These are phyloP conservation scores for Cercospora sojina DNA, from an alignment of 2,329 filamentous ascomycete species.

Conservation along the genomic window DNA sequence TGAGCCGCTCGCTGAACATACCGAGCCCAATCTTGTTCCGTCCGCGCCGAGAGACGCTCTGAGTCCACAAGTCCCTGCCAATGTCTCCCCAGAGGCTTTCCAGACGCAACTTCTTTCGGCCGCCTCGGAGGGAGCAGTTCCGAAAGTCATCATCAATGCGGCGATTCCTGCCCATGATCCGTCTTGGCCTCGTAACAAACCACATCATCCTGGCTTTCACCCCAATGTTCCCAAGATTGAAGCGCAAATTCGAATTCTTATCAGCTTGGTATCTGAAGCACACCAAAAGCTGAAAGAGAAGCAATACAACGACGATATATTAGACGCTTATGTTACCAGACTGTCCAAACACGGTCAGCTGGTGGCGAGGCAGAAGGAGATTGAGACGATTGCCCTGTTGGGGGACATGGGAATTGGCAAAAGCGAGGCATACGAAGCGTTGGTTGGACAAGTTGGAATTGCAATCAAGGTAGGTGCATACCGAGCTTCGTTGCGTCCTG, in stretches of 20 bases:
- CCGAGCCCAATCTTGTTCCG: neutral
- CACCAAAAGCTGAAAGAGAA: neutral
- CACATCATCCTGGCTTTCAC: slow-evolving; percentile 6
- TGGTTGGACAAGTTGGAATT: neutral
- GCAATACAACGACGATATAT: neutral
- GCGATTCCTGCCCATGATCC: neutral
- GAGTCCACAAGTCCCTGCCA: neutral
- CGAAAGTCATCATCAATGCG: neutral
- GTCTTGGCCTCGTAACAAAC: neutral
- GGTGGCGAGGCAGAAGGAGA: neutral
- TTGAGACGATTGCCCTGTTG: neutral
- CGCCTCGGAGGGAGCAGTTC: neutral
- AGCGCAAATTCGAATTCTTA: neutral
- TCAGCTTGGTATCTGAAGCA: neutral
- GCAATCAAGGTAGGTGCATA: neutral
- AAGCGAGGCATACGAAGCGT: slow-evolving; percentile 4
- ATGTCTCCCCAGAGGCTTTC: neutral
- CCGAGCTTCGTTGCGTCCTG: neutral
- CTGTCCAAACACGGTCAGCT: neutral
- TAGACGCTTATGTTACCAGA: neutral
- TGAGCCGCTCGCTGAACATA: neutral
- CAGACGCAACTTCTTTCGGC: neutral
- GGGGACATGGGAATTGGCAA: slow-evolving; percentile 13
- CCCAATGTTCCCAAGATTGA: neutral
- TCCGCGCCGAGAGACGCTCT: neutral